Percentiles rank a stretch among this genome's conserved stretches.
These are phyloP conservation scores for Coleophoma crateriformis DNA, from an alignment of 2,329 filamentous ascomycete species.

Conservation along the genomic window DNA sequence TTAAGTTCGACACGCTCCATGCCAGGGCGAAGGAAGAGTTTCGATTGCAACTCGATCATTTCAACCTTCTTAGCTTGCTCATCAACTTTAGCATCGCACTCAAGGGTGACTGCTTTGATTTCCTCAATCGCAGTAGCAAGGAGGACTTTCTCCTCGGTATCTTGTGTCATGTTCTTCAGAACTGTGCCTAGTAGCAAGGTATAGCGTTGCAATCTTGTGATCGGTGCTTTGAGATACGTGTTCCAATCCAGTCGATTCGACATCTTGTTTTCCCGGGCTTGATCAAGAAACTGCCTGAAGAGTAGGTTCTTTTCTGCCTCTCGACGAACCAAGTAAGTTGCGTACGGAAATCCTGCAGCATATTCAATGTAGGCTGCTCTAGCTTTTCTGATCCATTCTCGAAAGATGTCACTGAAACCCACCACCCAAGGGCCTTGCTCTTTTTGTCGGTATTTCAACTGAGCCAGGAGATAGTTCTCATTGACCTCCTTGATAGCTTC, in stretches of 20 bases:
- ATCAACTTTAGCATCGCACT: slow-evolving; percentile 88
- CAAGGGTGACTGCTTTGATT: slow-evolving; percentile 80
- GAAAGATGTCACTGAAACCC: slow-evolving; percentile 94
- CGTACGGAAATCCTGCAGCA: slow-evolving; percentile 79
- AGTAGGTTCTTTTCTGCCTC: slow-evolving; percentile 80
- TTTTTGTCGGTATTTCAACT: slow-evolving; percentile 93
- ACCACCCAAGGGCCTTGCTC: slow-evolving; percentile 93
- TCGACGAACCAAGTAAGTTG: slow-evolving; percentile 75
- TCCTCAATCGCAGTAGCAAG: slow-evolving; percentile 81
- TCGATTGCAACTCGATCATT: slow-evolving; percentile 76
- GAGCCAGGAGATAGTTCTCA: slow-evolving; percentile 84
- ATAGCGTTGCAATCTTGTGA: slow-evolving; percentile 89
- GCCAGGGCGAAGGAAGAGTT: slow-evolving; percentile 78
- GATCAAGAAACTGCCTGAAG: slow-evolving; percentile 81
- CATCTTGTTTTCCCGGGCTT: slow-evolving; percentile 69
- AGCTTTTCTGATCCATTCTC: slow-evolving; percentile 97
- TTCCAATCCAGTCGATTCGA: slow-evolving; percentile 88
- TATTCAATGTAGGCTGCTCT: slow-evolving; percentile 87
- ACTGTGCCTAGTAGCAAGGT: slow-evolving; percentile 78
- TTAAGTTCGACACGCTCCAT: slow-evolving; percentile 87
- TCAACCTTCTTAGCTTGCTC: slow-evolving; percentile 90
- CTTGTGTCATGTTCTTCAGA: slow-evolving; percentile 73
- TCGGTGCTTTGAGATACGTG: slow-evolving; percentile 87
- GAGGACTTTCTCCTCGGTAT: slow-evolving; percentile 86
- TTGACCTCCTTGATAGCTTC: slow-evolving; percentile 87